Percentiles rank a stretch among this genome's conserved stretches.
Evolutionary conservation across 202 grass and related monocot genomes (phyloP).

Genomic region (Eragrostis tef): DNA sequence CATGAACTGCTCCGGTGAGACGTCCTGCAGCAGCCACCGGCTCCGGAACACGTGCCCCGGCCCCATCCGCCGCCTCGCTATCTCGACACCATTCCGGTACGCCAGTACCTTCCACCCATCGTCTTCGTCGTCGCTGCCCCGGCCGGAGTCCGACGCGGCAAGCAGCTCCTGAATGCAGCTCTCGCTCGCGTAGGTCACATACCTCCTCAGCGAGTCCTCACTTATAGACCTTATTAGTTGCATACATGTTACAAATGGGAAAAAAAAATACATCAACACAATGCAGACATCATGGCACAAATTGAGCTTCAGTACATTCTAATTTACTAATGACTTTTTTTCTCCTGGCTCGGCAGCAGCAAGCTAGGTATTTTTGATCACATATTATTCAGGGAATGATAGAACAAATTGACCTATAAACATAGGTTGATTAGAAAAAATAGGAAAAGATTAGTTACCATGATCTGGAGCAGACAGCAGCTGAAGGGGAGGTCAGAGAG

Average conservation of each 20-base stretch:
- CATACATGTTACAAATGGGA: too few relatives aligned
- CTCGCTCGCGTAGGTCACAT: conserved; percentile 91
- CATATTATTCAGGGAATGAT: background rate
- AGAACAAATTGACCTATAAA: background rate
- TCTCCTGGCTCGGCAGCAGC: background rate
- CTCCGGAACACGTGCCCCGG: conserved; percentile 81
- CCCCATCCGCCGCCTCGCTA: conserved; percentile 66
- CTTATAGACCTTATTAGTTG: conserved; percentile 70
- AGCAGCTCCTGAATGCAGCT: conserved; percentile 98
- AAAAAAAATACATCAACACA: background rate
- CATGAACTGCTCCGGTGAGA: conserved; percentile 90
- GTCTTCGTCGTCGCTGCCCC: conserved; percentile 8
- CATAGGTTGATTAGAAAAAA: background rate
- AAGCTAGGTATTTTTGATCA: too few relatives aligned
- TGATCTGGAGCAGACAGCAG: conserved; percentile 59
- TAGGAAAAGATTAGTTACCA: conserved; percentile 38
- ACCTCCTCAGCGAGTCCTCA: conserved; percentile 85
- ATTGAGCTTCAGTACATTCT: too few relatives aligned
- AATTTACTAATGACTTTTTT: background rate
- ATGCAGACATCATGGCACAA: background rate
- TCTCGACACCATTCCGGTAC: conserved; percentile 92
- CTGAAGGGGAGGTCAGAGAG: conserved; percentile 47
- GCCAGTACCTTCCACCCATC: conserved; percentile 85
- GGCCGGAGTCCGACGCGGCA: conserved; percentile 72
- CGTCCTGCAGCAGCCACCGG: conserved; percentile 77